Conservation (phyloP, 257 asterid species). For the Jasminum sambac region DNA sequence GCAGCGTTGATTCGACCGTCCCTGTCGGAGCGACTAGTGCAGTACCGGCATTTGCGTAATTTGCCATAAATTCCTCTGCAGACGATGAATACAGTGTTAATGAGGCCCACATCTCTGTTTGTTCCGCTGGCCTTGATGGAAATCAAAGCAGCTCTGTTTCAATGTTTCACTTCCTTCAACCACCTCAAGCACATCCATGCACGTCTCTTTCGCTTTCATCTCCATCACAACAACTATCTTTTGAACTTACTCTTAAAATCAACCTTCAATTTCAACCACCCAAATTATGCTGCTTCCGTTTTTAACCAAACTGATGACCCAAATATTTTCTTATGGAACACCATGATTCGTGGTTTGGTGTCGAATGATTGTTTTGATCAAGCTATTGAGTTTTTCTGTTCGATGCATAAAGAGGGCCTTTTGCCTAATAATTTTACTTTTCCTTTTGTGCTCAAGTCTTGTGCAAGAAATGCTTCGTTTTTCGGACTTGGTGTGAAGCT, state of each 20-base stretch:
- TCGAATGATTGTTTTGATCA: slow-evolving; percentile 30
- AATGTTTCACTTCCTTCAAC: slow-evolving; percentile 35
- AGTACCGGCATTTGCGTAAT: no score
- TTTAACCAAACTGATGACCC: slow-evolving; percentile 34
- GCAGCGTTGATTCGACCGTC: no score
- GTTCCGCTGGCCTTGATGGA: slow-evolving; percentile 20
- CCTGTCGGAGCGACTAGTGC: no score
- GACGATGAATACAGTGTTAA: neutral
- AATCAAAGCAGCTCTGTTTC: slow-evolving; percentile 37
- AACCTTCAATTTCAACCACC: slow-evolving; percentile 37
- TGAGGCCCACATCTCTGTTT: neutral
- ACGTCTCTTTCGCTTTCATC: slow-evolving; percentile 33
- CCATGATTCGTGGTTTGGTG: slow-evolving; percentile 42
- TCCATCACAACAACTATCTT: slow-evolving; percentile 36
- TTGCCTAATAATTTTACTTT: slow-evolving; percentile 41
- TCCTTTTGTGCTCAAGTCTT: slow-evolving; percentile 40
- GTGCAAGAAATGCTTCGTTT: slow-evolving; percentile 24
- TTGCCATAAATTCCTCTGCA: no score
- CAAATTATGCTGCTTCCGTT: slow-evolving; percentile 33
- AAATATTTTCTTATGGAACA: slow-evolving; percentile 41
- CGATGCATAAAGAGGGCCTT: slow-evolving; percentile 30
- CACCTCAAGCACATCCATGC: slow-evolving; percentile 44
- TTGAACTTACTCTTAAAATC: slow-evolving; percentile 31
- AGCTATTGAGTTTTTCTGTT: slow-evolving; percentile 26
- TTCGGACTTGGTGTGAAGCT: slow-evolving; percentile 30